Percentiles rank a stretch among this genome's conserved stretches.
Conservation (phyloP, 2,329 filamentous ascomycete genomes). For the Ceratocystis destructans region DNA sequence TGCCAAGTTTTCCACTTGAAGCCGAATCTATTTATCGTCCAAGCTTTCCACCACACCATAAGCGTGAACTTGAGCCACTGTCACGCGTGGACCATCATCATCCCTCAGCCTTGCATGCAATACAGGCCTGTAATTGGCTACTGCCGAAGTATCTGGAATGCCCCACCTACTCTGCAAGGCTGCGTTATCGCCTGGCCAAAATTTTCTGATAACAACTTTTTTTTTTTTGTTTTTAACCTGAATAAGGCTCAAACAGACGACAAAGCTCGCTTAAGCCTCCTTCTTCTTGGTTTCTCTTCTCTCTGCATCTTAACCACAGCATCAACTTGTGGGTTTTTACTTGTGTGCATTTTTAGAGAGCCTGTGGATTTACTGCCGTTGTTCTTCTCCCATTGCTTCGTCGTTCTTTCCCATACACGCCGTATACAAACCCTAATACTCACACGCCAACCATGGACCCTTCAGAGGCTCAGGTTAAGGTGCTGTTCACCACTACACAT, state of each 20-base stretch:
- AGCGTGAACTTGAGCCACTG: neutral
- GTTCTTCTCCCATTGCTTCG: neutral
- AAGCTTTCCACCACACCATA: neutral
- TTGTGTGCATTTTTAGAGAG: neutral
- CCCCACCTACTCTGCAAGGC: slow-evolving; percentile 14
- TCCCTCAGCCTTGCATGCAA: neutral
- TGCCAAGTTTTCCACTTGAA: neutral
- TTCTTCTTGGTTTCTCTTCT: neutral
- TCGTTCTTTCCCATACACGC: neutral
- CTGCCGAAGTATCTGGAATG: neutral
- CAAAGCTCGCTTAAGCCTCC: neutral
- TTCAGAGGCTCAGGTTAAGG: slow-evolving; percentile 44
- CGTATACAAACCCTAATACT: neutral
- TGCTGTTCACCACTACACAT: slow-evolving; percentile 52
- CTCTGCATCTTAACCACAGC: neutral
- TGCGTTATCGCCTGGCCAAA: slow-evolving; percentile 14
- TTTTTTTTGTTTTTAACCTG: neutral
- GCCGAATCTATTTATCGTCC: no score
- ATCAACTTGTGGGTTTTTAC: neutral
- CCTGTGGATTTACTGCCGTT: neutral
- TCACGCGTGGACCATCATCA: neutral
- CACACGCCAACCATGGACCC: slow-evolving; percentile 27
- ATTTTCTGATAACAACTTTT: slow-evolving; percentile 18
- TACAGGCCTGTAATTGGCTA: slow-evolving; percentile 6
- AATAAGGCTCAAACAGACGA: no score